Evolutionary conservation across 176 grass and related monocot genomes (phyloP), one percentile per base, ranked within the genome.

Genomic region (Cocos nucifera): DNA sequence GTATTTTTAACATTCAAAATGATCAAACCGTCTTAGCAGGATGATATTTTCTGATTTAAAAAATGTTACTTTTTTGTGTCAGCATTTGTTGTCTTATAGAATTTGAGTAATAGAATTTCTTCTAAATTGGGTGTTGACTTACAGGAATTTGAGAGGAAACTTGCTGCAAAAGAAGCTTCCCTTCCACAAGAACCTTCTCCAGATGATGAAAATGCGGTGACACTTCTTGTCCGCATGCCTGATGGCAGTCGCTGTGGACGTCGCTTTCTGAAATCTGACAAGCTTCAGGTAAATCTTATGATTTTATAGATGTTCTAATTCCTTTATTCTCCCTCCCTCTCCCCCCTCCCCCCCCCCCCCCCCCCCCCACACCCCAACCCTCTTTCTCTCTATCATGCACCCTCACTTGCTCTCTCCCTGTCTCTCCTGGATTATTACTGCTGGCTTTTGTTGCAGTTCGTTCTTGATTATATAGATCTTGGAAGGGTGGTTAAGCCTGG

Each of bases 391-490:
- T 30, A 30, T 30, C 28, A 1, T 4, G 0, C 1, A 4, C 0
- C 5, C 5, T 30, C 28, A 1, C 28, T 30, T 30, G 5, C 28
- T 30, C 28, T 30, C 5, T 30, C 1, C 28, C 5, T 30, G 5
- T 30, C 28, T 30, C 35, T 12, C 35, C 35, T 39, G 2, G 35
- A 39, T 39, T 39, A 0, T 8, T 39, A 10, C 35, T 64, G 72
- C 66, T 12, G 67, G 66, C 44, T 28, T 30, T 78, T 62, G 48
- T 66, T 83, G 81, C 81, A 98, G 94, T 76, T 67, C 53, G 81
- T 98, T 78, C 89, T 89, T 72, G 76, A 98, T 83, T 98, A 89
- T 64, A 93, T 98, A 52, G 94, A 98, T 57, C 63, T 89, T 77
- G 81, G 81, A 56, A 86, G 68, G 73, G 71, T 79, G 68, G 86